Base-by-base conservation (phyloP, 2,329 filamentous ascomycete species). In the Monosporascus cannonballus region DNA sequence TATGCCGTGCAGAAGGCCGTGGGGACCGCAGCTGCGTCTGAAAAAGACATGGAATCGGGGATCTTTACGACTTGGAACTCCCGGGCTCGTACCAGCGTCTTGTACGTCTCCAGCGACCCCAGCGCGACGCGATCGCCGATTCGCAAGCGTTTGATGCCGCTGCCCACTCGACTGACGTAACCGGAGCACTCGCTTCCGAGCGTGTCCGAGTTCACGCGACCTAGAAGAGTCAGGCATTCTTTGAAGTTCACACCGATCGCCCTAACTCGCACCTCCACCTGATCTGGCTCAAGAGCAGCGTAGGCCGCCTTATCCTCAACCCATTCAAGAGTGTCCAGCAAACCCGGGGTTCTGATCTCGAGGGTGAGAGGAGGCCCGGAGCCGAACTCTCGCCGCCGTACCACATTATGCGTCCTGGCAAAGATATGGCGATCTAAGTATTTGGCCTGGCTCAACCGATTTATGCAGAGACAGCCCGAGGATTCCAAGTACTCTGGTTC, bases 181-280 rank as follows among this genome's bases (percentile, higher is more conserved):
- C 57, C 59, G 3, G 53, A 22, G 27, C 56, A 55, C n/a, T 59
- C 57, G 11, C 54, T 5, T 7, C 54, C 53, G 30, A 59, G 53
- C 49, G 9, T 25, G 42, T n/a, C 20, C 3, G 56, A 52, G 14
- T 54, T 53, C 0, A 57, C 45, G 25, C 49, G 50, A 25, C 56
- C 56, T 52, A 58, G 51, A 3, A 54, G 52, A 7, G 49, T 6
- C 50, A 54, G 51, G 11, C 53, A n/a, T 18, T 56, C 55, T 2
- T 48, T 47, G 22, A 55, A 59, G 45, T 56, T 57, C n/a, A 60
- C 24, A 4, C 56, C 55, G 15, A 20, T 30, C 15, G 49, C 49
- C 41, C 2, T 8, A 27, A 27, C 25, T 9, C 25, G 25, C 25
- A 27, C 25, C 25, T 27, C 25, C 3, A 27, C 25, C 8, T 27